phyloP scores from a whole-genome alignment of 1,284 basidiomycete genomes.

The Leccinum pallidistipes region DNA sequence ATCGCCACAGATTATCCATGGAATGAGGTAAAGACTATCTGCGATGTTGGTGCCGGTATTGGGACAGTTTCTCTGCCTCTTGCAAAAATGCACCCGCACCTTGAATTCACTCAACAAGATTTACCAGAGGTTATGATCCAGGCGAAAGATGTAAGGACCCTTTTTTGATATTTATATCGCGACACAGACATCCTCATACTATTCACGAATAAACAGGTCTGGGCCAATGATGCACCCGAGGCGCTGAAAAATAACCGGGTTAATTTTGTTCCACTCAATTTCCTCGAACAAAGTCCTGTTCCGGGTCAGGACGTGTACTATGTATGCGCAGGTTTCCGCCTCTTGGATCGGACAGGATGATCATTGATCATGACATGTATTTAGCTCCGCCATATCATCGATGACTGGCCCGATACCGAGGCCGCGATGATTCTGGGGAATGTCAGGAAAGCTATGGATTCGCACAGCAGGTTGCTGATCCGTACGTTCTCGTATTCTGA shows the following conservation, averaged over 20 bases:
- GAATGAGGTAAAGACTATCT: slow-evolving; percentile 41
- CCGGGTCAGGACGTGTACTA: slow-evolving; percentile 46
- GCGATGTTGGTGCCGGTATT: slow-evolving; percentile 50
- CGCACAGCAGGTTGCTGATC: slow-evolving; percentile 28
- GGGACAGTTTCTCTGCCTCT: slow-evolving; percentile 48
- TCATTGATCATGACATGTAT: neutral
- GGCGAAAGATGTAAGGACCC: slow-evolving; percentile 29
- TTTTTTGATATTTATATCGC: neutral
- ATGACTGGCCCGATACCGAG: slow-evolving; percentile 30
- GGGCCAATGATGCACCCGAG: slow-evolving; percentile 35
- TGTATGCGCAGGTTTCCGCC: slow-evolving; percentile 26
- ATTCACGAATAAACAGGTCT: slow-evolving; percentile 29
- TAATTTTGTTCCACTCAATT: slow-evolving; percentile 44
- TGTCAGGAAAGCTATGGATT: slow-evolving; percentile 24
- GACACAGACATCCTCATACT: neutral
- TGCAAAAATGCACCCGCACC: slow-evolving; percentile 38
- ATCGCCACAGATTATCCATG: slow-evolving; percentile 42
- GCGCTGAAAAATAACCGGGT: slow-evolving; percentile 37
- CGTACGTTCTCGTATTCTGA: slow-evolving; percentile 16
- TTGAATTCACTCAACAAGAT: slow-evolving; percentile 50
- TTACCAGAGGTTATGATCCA: slow-evolving; percentile 38
- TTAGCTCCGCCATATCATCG: slow-evolving; percentile 29
- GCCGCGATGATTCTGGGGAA: slow-evolving; percentile 23
- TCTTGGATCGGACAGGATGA: neutral
- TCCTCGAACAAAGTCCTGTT: slow-evolving; percentile 43